Evolutionary conservation across 306 rosid genomes (phyloP).

Genomic region (Pterocarpus santalinus): DNA sequence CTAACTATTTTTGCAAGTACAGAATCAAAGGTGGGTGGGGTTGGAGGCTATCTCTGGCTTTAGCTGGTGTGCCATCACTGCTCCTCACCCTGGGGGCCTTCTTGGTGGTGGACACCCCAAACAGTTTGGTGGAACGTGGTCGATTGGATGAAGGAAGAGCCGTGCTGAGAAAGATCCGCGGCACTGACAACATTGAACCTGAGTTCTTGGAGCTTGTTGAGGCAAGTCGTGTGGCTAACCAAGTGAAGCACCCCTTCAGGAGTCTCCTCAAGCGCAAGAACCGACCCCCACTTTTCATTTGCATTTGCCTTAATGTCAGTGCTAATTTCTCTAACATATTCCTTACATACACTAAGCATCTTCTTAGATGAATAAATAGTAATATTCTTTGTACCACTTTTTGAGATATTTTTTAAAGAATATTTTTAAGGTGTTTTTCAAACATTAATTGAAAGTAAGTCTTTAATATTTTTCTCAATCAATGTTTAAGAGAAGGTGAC

Average conservation of each 20-base stretch:
- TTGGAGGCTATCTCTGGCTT: constrained; percentile 92
- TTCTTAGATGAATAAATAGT: no score
- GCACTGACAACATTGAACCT: constrained; percentile 79
- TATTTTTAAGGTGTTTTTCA: no score
- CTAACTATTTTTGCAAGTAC: not conserved
- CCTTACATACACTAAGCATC: no score
- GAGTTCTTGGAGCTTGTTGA: constrained; percentile 81
- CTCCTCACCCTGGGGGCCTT: constrained; percentile 77
- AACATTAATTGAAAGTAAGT: no score
- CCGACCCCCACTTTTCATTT: constrained; percentile 84
- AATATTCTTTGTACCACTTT: no score
- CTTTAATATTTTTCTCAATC: no score
- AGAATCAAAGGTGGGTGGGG: constrained; percentile 95
- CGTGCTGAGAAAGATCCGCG: constrained; percentile 74
- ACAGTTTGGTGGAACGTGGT: constrained; percentile 89
- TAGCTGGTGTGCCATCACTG: constrained; percentile 87
- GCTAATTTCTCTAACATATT: no score
- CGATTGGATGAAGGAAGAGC: constrained; percentile 80
- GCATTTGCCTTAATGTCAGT: constrained; percentile 75
- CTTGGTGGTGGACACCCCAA: constrained; percentile 90
- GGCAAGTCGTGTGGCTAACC: constrained; percentile 80
- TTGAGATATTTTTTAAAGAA: no score
- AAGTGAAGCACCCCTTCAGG: constrained; percentile 83
- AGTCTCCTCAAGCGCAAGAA: constrained; percentile 76
- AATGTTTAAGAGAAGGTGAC: no score